Conservation (phyloP, 441 rosid species). For the Aquilaria agallochum region DNA sequence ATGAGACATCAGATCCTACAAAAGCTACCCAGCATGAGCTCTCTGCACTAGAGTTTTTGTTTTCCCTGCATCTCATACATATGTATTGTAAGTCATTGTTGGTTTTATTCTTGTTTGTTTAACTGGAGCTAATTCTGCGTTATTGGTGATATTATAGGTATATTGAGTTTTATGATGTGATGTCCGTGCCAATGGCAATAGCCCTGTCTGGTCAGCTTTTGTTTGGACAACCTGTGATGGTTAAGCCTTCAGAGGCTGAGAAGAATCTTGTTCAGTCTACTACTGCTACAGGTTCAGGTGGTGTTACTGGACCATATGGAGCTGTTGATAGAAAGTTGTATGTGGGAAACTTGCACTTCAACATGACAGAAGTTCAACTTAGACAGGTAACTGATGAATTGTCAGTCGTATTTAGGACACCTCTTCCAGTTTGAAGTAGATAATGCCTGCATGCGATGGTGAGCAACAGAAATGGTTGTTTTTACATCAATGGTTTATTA, state of each 20-base stretch:
- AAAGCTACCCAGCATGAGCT: conserved; percentile 77
- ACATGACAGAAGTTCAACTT: conserved; percentile 89
- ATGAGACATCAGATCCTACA: conserved; percentile 52
- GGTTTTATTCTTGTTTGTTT: conserved; percentile 13
- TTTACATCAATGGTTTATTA: too few species aligned
- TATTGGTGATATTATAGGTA: conserved; percentile 55
- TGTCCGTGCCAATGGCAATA: conserved; percentile 95
- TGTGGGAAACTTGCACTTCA: conserved; percentile 90
- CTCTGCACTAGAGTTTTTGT: conserved; percentile 61
- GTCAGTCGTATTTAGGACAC: too few species aligned
- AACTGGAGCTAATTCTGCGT: conserved; percentile 31
- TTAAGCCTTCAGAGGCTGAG: conserved; percentile 98
- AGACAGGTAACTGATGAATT: conserved; percentile 51
- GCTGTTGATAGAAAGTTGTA: conserved; percentile 83
- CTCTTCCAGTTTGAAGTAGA: too few species aligned
- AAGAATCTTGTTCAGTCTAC: conserved; percentile 87
- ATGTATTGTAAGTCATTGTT: conserved; percentile 49
- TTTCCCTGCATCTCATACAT: conserved; percentile 51
- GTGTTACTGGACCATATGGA: conserved; percentile 65
- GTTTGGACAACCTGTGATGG: conserved; percentile 95
- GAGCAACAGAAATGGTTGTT: too few species aligned
- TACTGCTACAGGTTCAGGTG: conserved; percentile 45
- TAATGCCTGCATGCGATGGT: too few species aligned
- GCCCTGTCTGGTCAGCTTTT: conserved; percentile 83
- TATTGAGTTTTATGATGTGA: conserved; percentile 85